Percentiles rank a stretch among this genome's conserved stretches.
These are phyloP conservation scores for Pholiota conissans DNA, from an alignment of 768 basidiomycete genomes.

Conservation along the genomic window DNA sequence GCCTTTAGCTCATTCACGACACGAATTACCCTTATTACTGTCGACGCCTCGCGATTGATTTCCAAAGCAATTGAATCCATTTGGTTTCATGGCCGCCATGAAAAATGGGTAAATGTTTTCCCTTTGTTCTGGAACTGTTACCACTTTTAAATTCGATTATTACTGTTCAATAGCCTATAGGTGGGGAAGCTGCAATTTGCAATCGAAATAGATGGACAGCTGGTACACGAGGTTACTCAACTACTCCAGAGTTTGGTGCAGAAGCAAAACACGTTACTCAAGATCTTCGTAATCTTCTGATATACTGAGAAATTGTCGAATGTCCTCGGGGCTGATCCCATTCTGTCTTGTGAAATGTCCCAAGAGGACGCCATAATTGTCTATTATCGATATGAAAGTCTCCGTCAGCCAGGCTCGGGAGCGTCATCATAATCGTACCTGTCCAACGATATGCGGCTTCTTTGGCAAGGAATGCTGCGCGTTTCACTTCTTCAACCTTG, in stretches of 20 bases:
- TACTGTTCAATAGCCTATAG: background rate
- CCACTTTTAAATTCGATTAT: background rate
- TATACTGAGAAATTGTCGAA: conserved; percentile 66
- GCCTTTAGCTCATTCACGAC: no score
- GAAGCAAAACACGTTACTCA: conserved; percentile 26
- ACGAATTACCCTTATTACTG: no score
- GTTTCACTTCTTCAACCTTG: conserved; percentile 74
- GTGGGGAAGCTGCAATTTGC: conserved; percentile 9
- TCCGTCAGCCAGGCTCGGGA: background rate
- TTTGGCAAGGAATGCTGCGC: conserved; percentile 73
- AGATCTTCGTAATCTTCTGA: conserved; percentile 80
- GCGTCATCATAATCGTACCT: conserved; percentile 46
- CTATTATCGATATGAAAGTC: conserved; percentile 34
- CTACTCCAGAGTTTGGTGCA: background rate
- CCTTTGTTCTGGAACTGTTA: background rate
- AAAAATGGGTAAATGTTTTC: conserved; percentile 18
- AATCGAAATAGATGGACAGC: conserved; percentile 13
- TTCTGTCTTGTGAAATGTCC: conserved; percentile 66
- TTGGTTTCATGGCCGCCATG: conserved; percentile 14
- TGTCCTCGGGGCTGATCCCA: conserved; percentile 56
- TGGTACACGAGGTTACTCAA: background rate
- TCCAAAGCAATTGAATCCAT: no score
- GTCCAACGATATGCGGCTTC: conserved; percentile 90
- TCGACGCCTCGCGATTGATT: no score
- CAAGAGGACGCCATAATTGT: conserved; percentile 69